Evolutionary conservation across 352 stramenopile genomes (phyloP).

Genomic region (Phytopythium litorale): DNA sequence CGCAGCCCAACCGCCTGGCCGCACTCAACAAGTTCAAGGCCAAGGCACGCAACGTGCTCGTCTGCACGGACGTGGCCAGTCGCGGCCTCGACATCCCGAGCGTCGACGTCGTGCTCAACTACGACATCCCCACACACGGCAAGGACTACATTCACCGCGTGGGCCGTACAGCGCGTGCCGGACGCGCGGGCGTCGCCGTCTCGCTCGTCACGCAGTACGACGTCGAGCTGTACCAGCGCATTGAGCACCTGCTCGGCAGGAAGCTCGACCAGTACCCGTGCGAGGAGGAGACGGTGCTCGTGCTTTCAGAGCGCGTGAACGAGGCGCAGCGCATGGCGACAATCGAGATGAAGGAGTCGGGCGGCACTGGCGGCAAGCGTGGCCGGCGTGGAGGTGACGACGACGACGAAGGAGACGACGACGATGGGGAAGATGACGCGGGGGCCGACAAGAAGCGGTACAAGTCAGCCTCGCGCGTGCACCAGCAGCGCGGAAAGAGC

Average conservation of each 20-base stretch:
- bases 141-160: conserved; percentile 99
- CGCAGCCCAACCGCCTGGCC: conserved; percentile 95
- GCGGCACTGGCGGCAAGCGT: conserved; percentile 47
- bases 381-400: conserved; percentile 57
- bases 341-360: conserved; percentile 87
- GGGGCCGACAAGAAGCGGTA: conserved; percentile 62
- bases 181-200: conserved; percentile 91
- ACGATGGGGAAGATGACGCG: conserved; percentile 18
- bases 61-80: conserved; percentile 88
- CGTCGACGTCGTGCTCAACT: conserved; percentile 99
- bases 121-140: conserved; percentile 97
- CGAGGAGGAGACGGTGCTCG: conserved; percentile 95
- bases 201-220: conserved; percentile 99
- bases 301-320: conserved; percentile 96
- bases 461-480: conserved; percentile 67
- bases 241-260: conserved; percentile 89
- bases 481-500: conserved; percentile 22
- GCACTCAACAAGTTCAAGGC: conserved; percentile 98
- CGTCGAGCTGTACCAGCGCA: conserved; percentile 97
- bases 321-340: conserved; percentile 96
- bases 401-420: conserved; percentile 35
- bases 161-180: conserved; percentile 96
- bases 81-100: conserved; percentile 96
- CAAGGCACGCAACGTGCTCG: conserved; percentile 84
- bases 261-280: conserved; percentile 80